Percentiles rank a stretch among this genome's conserved stretches.
Evolutionary conservation across 805 yeast genomes (phyloP).

Genomic region (Starmerella roubikii): DNA sequence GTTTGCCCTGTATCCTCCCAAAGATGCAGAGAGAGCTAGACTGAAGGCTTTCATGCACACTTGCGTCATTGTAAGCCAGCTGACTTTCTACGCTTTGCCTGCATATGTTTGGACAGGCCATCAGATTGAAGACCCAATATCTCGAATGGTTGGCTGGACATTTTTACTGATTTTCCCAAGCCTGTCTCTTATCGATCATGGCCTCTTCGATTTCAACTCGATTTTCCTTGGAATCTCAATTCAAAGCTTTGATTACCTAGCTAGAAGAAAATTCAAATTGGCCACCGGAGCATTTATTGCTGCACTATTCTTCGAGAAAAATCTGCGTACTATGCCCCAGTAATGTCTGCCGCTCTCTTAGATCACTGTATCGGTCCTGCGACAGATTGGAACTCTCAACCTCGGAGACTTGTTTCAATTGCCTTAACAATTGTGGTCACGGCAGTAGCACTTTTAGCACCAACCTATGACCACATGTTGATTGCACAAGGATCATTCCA

Average conservation of each 20-base stretch:
- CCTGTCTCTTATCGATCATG: slow-evolving; percentile 78
- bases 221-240: slow-evolving; percentile 86
- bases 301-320: slow-evolving; percentile 79
- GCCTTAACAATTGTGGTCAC: slow-evolving; percentile 51
- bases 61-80: slow-evolving; percentile 64
- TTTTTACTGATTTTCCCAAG: slow-evolving; percentile 78
- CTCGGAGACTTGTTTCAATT: slow-evolving; percentile 39
- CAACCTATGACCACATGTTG: slow-evolving; percentile 48
- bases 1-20: slow-evolving; percentile 60
- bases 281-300: slow-evolving; percentile 69
- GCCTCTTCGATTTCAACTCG: slow-evolving; percentile 90
- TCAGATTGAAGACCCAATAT: background rate
- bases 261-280: slow-evolving; percentile 41
- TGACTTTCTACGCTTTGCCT: slow-evolving; percentile 64
- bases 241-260: slow-evolving; percentile 50
- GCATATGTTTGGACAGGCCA: slow-evolving; percentile 31
- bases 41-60: slow-evolving; percentile 76
- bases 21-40: slow-evolving; percentile 57
- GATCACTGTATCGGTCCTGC: slow-evolving; percentile 38
- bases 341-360: slow-evolving; percentile 66
- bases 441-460: slow-evolving; percentile 39
- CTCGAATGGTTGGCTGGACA: slow-evolving; percentile 62
- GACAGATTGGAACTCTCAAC: slow-evolving; percentile 2
- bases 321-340: slow-evolving; percentile 88
- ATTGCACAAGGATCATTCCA: no score